Conservation (phyloP, 345 rosid species). For the Cochlearia excelsa region DNA sequence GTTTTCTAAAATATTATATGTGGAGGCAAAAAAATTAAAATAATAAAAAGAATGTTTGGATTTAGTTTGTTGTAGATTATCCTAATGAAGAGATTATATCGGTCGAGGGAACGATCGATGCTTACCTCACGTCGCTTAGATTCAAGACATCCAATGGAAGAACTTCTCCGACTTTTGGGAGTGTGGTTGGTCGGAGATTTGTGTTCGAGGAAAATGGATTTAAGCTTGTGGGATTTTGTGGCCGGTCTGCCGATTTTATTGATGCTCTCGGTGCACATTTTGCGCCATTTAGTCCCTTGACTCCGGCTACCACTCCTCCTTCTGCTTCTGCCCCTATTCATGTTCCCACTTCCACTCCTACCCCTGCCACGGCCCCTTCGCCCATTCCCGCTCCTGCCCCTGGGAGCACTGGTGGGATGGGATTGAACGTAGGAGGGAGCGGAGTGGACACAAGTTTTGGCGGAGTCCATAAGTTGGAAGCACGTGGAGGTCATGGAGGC, state of each 20-base stretch:
- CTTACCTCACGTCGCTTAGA: conserved; percentile 16
- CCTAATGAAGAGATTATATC: conserved; percentile 30
- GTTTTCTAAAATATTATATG: too few species aligned
- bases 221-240: conserved; percentile 34
- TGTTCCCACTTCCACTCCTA: too few species aligned
- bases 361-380: too few species aligned
- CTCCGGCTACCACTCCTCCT: neutral
- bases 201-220: conserved; percentile 16
- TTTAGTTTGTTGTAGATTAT: conserved; percentile 30
- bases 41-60: neutral
- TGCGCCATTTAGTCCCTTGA: neutral
- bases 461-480: neutral
- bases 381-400: too few species aligned
- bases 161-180: conserved; percentile 28
- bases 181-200: conserved; percentile 26
- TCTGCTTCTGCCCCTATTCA: too few species aligned
- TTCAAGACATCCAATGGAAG: conserved; percentile 33
- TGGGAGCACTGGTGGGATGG: too few species aligned
- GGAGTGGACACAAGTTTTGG: too few species aligned
- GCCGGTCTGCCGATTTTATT: conserved; percentile 17
- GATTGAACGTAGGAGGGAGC: too few species aligned
- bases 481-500: conserved; percentile 29
- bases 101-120: conserved; percentile 31
- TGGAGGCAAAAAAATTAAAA: neutral
- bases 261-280: conserved; percentile 30